Evolutionary conservation across 2,329 filamentous ascomycete genomes (phyloP), one percentile per base, ranked within the genome.

Genomic region (Fusarium ambrosium): DNA sequence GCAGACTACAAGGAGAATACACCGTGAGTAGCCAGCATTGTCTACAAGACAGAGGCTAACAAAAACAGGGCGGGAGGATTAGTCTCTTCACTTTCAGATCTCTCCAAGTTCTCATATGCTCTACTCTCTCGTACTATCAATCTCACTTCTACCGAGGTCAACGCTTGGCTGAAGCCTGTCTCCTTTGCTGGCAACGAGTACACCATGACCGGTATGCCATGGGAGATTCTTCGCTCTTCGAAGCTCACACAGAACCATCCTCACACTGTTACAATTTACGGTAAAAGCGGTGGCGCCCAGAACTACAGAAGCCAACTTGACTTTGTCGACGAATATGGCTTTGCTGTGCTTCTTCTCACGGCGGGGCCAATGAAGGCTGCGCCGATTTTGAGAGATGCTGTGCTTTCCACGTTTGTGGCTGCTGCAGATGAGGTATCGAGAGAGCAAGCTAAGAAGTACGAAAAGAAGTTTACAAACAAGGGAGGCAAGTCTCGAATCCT

Each of bases 131-230:
- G 79, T 3, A 77, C 74, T 0, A 41, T 82, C 4, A 71, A 77
- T n/a, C 34, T 80, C 10, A 77, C 77, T 0, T 63, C 76, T 0
- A 58, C 80, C 1, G 64, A 80, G 55, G 77, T 78, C 10, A 67
- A 77, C 24, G 75, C 73, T 24, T 85, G 83, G 83, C 77, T 84
- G 7, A 84, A 84, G 32, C 83, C 83, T 0, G 61, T 56, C 1
- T 75, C 81, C 0, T 79, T 81, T 34, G 79, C 79, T 2, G 81
- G 82, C 3, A 79, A 79, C 4, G 70, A 73, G 0, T 72, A 77
- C 29, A 78, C 75, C 14, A 77, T 82, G 24, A 82, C 82, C 4
- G 83, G 83, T 4, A 79, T 80, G 73, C 82, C 83, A 0, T 84
- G 83, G 84, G 83, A 85, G 55, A 83, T 84, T 16, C 76, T 80